Conservation (phyloP, 495 filamentous ascomycete genomes). For the Penicillium dipodomyicola region DNA sequence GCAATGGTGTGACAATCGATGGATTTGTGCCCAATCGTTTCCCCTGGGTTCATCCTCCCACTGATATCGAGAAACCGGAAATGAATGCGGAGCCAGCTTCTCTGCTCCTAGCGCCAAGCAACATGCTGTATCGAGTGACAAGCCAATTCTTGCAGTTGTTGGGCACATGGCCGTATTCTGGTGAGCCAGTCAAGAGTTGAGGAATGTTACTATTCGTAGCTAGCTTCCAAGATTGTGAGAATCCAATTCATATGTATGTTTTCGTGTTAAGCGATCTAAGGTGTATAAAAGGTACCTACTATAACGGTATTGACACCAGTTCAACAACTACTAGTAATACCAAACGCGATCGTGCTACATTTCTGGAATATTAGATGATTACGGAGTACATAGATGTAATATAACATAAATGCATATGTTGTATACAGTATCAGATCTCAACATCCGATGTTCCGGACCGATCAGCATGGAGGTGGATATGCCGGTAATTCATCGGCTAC, state of each 20-base stretch:
- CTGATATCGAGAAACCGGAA: background rate
- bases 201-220: background rate
- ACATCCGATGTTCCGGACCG: constrained; percentile 16
- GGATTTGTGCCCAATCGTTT: constrained; percentile 11
- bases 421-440: constrained; percentile 9
- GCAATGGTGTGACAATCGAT: constrained; percentile 14
- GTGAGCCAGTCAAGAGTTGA: background rate
- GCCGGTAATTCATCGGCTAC: constrained; percentile 26
- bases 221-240: background rate
- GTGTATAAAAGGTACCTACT: background rate
- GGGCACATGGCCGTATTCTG: background rate
- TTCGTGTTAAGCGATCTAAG: background rate
- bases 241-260: background rate
- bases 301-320: background rate
- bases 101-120: background rate
- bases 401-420: background rate
- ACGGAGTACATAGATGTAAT: background rate
- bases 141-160: background rate
- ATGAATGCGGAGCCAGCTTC: background rate
- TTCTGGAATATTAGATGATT: background rate
- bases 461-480: constrained; percentile 9
- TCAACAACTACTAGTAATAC: background rate
- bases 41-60: constrained; percentile 3
- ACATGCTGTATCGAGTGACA: background rate
- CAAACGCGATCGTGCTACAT: background rate